Conservation (phyloP, 2,329 filamentous ascomycete species). For the Aspergillus terreus region DNA sequence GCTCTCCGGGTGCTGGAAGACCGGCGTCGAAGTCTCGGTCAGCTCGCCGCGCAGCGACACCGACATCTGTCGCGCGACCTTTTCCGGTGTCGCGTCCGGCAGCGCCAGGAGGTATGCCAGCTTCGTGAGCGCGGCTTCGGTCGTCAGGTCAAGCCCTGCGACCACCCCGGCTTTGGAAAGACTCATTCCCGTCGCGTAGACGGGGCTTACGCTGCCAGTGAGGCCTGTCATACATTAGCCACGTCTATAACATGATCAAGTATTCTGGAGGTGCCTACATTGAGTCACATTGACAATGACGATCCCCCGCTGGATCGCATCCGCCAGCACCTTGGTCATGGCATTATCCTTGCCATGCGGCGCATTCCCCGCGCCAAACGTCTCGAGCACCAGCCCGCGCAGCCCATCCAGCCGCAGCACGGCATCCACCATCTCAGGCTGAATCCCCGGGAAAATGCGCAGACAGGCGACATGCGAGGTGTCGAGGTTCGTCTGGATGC, state of each 20-base stretch:
- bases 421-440: conserved; percentile 86
- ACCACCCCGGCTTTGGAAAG: conserved; percentile 81
- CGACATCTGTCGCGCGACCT: conserved; percentile 69
- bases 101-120: conserved; percentile 77
- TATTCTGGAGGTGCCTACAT: conserved; percentile 52
- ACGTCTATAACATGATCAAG: conserved; percentile 2
- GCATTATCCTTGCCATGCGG: conserved; percentile 76
- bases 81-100: conserved; percentile 59
- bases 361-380: conserved; percentile 89
- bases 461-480: conserved; percentile 87
- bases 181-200: conserved; percentile 74
- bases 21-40: conserved; percentile 68
- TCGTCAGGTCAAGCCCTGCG: conserved; percentile 83
- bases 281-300: conserved; percentile 90
- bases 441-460: conserved; percentile 87
- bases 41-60: conserved; percentile 77
- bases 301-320: conserved; percentile 74
- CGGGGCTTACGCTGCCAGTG: conserved; percentile 69
- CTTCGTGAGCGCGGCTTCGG: conserved; percentile 87
- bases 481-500: conserved; percentile 70
- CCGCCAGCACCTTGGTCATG: conserved; percentile 71
- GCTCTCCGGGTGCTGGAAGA: conserved; percentile 68
- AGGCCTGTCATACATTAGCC: conserved; percentile 36
- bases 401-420: conserved; percentile 74
- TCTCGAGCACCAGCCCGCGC: conserved; percentile 80